These are phyloP conservation scores for Pseudohalonectria lignicola DNA, from an alignment of 2,329 filamentous ascomycete genomes.

Conservation along the genomic window DNA sequence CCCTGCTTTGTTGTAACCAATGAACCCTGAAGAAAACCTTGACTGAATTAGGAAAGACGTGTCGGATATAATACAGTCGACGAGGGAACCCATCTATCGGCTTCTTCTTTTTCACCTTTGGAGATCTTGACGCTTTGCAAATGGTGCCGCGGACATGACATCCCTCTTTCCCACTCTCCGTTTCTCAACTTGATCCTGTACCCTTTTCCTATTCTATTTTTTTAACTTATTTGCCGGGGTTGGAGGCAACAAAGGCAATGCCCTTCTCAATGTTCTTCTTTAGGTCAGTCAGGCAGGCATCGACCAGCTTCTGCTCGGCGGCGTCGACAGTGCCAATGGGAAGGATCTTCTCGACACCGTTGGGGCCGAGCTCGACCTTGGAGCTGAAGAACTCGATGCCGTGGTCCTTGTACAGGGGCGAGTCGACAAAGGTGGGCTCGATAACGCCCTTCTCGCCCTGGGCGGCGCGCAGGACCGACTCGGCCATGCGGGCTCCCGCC, in stretches of 20 bases:
- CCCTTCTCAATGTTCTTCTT: constrained; percentile 97
- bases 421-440: constrained; percentile 96
- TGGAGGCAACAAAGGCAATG: constrained; percentile 45
- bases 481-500: constrained; percentile 73
- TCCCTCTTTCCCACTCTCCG: too few relatives aligned
- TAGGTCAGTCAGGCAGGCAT: constrained; percentile 72
- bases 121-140: too few relatives aligned
- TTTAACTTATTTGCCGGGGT: constrained; percentile 53
- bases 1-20: too few relatives aligned
- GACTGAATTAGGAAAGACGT: background rate
- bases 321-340: constrained; percentile 75
- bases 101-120: background rate
- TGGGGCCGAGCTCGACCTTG: constrained; percentile 89
- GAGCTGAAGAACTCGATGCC: constrained; percentile 95
- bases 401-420: constrained; percentile 96
- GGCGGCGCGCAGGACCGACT: constrained; percentile 84
- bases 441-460: constrained; percentile 91
- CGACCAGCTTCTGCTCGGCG: constrained; percentile 81
- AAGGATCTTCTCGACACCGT: constrained; percentile 90
- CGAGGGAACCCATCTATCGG: background rate
- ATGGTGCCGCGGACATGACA: too few relatives aligned
- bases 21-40: too few relatives aligned
- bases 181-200: too few relatives aligned
- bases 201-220: too few relatives aligned
- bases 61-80: background rate